A percentile compares a stretch with the other conserved stretches of the same genome.
Conservation (phyloP, 2,329 filamentous ascomycete genomes). For the Lomentospora prolificans region DNA sequence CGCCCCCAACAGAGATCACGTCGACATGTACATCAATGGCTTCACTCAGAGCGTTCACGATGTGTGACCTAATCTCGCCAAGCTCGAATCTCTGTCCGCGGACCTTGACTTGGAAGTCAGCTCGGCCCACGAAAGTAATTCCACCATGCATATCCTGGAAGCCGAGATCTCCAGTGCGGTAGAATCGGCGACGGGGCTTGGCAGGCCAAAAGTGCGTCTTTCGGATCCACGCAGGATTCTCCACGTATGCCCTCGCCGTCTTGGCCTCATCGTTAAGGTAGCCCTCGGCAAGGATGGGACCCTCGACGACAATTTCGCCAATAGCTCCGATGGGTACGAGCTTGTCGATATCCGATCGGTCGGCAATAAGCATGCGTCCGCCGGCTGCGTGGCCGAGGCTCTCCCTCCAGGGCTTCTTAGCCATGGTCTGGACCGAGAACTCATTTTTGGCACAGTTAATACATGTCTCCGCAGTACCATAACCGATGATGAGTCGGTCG, state of each 20-base stretch:
- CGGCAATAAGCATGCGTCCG: not conserved
- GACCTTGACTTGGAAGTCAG: conserved; percentile 12
- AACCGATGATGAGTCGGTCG: conserved; percentile 13
- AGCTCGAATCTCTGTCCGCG: conserved; percentile 16
- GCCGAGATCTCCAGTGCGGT: conserved; percentile 7
- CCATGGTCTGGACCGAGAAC: conserved; percentile 19
- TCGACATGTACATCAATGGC: conserved; percentile 32
- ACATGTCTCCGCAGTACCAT: not conserved
- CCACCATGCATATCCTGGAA: conserved; percentile 3
- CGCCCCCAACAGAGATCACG: conserved; percentile 38
- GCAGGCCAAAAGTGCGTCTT: not conserved
- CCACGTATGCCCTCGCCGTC: conserved; percentile 48
- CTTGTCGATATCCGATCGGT: not conserved
- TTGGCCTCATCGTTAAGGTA: conserved; percentile 50
- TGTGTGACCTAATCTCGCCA: conserved; percentile 13
- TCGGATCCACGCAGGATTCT: conserved; percentile 38
- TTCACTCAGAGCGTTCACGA: not conserved
- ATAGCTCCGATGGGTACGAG: conserved; percentile 34
- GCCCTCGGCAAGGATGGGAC: conserved; percentile 49
- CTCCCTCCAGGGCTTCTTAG: conserved; percentile 13
- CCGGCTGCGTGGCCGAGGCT: conserved; percentile 9
- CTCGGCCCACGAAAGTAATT: conserved; percentile 3
- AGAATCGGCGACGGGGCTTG: not conserved
- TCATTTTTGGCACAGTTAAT: conserved; percentile 16
- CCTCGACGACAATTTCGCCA: conserved; percentile 44